Base-by-base conservation (phyloP, 202 grass and related monocot species). In the Eragrostis tef region DNA sequence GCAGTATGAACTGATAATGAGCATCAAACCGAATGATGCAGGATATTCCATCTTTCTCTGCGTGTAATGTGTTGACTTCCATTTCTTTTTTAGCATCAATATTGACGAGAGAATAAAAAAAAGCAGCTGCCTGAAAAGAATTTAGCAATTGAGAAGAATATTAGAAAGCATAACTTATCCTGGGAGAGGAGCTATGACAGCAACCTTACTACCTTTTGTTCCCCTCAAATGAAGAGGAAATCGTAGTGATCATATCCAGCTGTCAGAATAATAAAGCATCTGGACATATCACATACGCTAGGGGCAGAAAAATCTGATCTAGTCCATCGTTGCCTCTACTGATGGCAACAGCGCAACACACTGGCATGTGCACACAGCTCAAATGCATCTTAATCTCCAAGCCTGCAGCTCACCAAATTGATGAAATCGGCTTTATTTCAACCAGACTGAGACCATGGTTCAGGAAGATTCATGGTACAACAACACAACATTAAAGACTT, bases 41-140 rank as follows among this genome's bases (percentile, higher is more conserved):
- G 79, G 53, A 71, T 61, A 71, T 81, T 81, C 52, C 17, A 2
- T 13, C 5, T 17, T 12, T 20, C 56, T 66, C 27, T 39, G 17
- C 21, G 25, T n/a, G 24, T 66, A 36, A 63, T 64, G 44, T 22
- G 45, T 67, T 53, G 46, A 67, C 75, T 41, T 7, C 45, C 3
- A 25, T 31, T 47, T 6, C 2, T 7, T 42, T 48, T 48, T 13
- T 12, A 34, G 31, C 31, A 34, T 34, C 31, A 34, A 34, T 2
- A 34, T 34, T 34, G 31, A 34, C 31, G 31, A 2, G 31, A 34
- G 31, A 34, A 34, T n/a, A 49, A 48, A 29, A 49, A 49, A 49
- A 6, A 15, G 9, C 58, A 34, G 15, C 16, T 9, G 10, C 13
- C 22, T 5, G 3, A 25, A 59, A 25, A 75, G n/a, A 5, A 21